Evolutionary conservation across 2,329 filamentous ascomycete species (phyloP).

Genomic region (Didymosphaeria variabile): DNA sequence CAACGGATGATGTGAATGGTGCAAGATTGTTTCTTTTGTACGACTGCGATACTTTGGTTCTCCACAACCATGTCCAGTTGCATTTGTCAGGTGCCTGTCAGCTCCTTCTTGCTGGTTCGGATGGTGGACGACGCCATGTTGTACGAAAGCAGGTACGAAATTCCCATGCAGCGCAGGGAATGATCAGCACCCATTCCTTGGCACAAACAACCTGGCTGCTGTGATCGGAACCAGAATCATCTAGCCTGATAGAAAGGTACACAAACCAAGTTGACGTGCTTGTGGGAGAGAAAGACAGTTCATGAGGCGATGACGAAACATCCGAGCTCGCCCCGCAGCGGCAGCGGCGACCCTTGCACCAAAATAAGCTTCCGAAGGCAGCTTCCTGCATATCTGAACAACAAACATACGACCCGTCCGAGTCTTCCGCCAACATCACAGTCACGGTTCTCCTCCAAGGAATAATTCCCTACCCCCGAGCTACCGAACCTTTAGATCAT

Average conservation of each 20-base stretch:
- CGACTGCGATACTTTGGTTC: background rate
- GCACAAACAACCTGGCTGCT: background rate
- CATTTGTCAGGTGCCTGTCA: constrained; percentile 6
- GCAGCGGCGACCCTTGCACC: background rate
- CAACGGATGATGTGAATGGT: background rate
- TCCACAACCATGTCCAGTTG: background rate
- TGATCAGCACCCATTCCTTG: background rate
- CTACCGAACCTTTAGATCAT: constrained; percentile 23
- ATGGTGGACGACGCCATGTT: background rate
- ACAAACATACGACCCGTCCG: background rate
- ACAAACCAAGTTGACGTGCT: background rate
- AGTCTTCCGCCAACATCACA: background rate
- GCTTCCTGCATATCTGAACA: constrained; percentile 7
- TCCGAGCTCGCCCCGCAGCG: background rate
- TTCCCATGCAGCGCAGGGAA: background rate
- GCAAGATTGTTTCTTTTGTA: constrained; percentile 2
- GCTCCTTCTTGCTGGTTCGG: background rate
- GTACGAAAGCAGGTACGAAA: background rate
- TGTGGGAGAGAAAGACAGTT: background rate
- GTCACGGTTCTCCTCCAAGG: background rate
- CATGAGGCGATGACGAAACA: background rate
- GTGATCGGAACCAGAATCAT: background rate
- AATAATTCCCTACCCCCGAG: background rate
- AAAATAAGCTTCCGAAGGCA: constrained; percentile 5
- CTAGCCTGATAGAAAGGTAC: background rate